Percentiles rank a stretch among this genome's conserved stretches.
Evolutionary conservation across 352 stramenopile genomes (phyloP).

Genomic region (Globisporangium iwayamae): DNA sequence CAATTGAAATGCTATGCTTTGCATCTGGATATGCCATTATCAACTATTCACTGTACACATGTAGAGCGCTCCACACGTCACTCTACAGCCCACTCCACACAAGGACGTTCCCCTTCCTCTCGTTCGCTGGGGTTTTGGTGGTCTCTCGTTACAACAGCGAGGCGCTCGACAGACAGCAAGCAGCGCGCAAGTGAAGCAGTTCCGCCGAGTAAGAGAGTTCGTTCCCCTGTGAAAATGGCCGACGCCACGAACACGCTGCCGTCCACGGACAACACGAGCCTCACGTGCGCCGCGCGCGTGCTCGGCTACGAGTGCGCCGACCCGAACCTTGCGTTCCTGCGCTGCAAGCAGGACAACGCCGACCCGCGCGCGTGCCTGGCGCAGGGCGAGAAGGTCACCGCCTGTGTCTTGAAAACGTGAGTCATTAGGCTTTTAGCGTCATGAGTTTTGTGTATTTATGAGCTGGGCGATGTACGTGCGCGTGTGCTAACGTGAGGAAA

Average conservation of each 20-base stretch:
- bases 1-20: not conserved
- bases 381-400: slow-evolving; percentile 86
- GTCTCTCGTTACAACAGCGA: slow-evolving; percentile 7
- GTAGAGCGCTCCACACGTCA: not conserved
- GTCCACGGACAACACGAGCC: slow-evolving; percentile 85
- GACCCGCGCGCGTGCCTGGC: slow-evolving; percentile 78
- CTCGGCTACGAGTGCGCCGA: slow-evolving; percentile 82
- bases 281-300: slow-evolving; percentile 80
- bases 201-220: not conserved
- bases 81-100: not conserved
- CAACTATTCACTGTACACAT: not conserved
- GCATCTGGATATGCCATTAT: not conserved
- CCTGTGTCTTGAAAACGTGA: slow-evolving; percentile 83
- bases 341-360: slow-evolving; percentile 82
- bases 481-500: slow-evolving; percentile 3
- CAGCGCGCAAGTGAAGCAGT: slow-evolving; percentile 12
- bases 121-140: slow-evolving; percentile 17
- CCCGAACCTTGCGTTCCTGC: slow-evolving; percentile 80
- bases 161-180: not conserved
- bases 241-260: slow-evolving; percentile 63
- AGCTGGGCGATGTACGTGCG: not conserved
- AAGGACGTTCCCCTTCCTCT: slow-evolving; percentile 10
- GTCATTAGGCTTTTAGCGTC: slow-evolving; percentile 16
- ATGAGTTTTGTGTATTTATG: not conserved
- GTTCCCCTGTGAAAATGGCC: slow-evolving; percentile 23